phyloP scores from a whole-genome alignment of 1,284 basidiomycete species.

The Malassezia arunalokei region DNA sequence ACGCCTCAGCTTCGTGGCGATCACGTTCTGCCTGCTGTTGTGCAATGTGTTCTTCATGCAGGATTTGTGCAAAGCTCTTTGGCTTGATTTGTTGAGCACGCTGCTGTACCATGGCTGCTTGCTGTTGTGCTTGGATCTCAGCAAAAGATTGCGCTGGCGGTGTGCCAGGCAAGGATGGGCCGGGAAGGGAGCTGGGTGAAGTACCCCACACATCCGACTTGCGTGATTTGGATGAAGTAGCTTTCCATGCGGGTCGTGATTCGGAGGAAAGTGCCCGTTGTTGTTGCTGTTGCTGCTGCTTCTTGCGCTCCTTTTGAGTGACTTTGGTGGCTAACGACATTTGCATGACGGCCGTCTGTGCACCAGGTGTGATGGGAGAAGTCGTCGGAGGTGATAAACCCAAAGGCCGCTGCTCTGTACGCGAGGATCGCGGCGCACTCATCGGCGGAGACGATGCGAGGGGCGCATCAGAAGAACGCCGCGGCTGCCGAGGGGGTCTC shows the following conservation, averaged over 20 bases:
- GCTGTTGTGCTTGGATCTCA: conserved; percentile 39
- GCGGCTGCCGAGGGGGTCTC: neutral
- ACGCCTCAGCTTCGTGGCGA: conserved; percentile 32
- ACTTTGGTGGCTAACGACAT: conserved; percentile 22
- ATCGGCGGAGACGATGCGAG: neutral
- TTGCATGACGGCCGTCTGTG: conserved; percentile 8
- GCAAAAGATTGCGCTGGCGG: conserved; percentile 24
- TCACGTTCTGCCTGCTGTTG: conserved; percentile 27
- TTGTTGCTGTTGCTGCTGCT: conserved; percentile 28
- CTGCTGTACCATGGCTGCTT: conserved; percentile 17
- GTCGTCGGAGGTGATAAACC: conserved; percentile 9
- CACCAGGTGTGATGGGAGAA: neutral
- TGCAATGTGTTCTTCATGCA: conserved; percentile 29
- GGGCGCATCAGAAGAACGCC: neutral
- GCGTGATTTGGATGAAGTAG: neutral
- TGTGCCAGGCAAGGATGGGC: neutral
- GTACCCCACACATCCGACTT: neutral
- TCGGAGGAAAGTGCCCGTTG: neutral
- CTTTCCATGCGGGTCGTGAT: neutral
- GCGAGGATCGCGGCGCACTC: neutral
- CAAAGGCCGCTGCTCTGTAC: neutral
- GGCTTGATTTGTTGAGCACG: conserved; percentile 18
- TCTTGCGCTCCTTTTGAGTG: conserved; percentile 41
- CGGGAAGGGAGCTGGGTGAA: neutral
- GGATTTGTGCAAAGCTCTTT: conserved; percentile 33